Base-by-base conservation (phyloP, 345 rosid genomes). In the Salix purpurea region DNA sequence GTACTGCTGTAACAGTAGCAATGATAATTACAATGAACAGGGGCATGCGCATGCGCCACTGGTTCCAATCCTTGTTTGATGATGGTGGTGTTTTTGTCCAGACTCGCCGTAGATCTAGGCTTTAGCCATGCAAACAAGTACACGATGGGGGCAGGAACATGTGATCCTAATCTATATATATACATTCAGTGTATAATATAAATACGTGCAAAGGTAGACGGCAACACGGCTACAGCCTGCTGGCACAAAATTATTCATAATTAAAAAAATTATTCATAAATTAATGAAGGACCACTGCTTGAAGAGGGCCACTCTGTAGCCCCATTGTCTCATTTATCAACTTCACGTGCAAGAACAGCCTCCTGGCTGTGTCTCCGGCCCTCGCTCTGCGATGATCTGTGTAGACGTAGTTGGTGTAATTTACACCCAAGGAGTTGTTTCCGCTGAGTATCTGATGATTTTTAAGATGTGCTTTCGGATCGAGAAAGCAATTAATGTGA, bases 311-410 rank as follows among this genome's bases (percentile, higher is more conserved):
- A 0, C 44, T 10, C 11, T 61, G 64, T 67, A 56, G 0, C 7
- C 13, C 32, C 50, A 30, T 42, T 34, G 71, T 68, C 79, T 70
- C 74, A 82, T 84, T 86, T 78, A 80, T 62, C 80, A 67, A 24
- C 72, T 32, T 74, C 89, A 80, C 89, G 65, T 80, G 85, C 79
- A 54, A 40, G 18, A 52, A 14, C 60, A 21, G 4, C 50, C 40
- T 67, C 56, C 66, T 32, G n/a, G 5, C 12, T 34, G 0, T 5
- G 6, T 24, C 37, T 66, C 65, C 34, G 21, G 2, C 36, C 6
- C 48, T 44, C 16, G 2, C 14, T 1, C 2, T 2, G 6, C 21
- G 28, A 14, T 19, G 26, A 23, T 21, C 21, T 69, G 65, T 32
- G 37, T 6, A 6, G 56, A 14, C 12, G 19, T 56, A 68, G 65